A percentile compares a stretch with the other conserved stretches of the same genome.
Evolutionary conservation across 1,284 basidiomycete genomes (phyloP).

Genomic region (Pterulicium gracile): DNA sequence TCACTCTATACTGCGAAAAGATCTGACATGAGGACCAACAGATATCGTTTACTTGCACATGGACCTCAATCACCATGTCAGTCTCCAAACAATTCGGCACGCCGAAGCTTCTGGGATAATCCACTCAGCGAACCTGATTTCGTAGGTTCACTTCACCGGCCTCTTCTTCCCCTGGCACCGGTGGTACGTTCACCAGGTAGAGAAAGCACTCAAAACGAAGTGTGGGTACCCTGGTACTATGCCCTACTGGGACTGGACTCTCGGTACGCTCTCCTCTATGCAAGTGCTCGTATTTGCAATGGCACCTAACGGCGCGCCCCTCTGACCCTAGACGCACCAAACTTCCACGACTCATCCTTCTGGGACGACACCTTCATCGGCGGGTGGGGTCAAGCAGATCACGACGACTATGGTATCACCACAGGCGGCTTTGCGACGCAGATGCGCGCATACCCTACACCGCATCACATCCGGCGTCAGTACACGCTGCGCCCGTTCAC

Average conservation of each 20-base stretch:
- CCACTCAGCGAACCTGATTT: not conserved
- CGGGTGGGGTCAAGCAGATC: conserved; percentile 19
- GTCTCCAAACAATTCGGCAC: not conserved
- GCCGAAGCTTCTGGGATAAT: not conserved
- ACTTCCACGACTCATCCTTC: conserved; percentile 17
- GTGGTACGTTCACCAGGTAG: conserved; percentile 18
- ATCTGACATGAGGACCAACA: no score
- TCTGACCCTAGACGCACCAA: conserved; percentile 15
- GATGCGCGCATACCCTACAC: conserved; percentile 17
- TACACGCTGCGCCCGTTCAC: conserved; percentile 18
- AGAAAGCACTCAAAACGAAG: conserved; percentile 17
- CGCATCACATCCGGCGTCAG: conserved; percentile 19
- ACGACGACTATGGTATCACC: conserved; percentile 15
- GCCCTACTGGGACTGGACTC: conserved; percentile 26
- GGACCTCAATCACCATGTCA: conserved; percentile 5
- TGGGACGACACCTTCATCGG: conserved; percentile 19
- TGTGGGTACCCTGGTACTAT: conserved; percentile 19
- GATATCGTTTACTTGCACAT: conserved; percentile 8
- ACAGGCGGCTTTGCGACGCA: conserved; percentile 17
- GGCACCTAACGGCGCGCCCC: not conserved
- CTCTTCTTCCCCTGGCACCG: conserved; percentile 24
- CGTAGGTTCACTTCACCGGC: conserved; percentile 22
- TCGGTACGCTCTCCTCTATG: conserved; percentile 11
- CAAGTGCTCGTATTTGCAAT: not conserved
- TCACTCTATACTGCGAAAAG: not conserved